phyloP scores from a whole-genome alignment of 1,139 yeast species.

The Kodamaea fungicola region DNA sequence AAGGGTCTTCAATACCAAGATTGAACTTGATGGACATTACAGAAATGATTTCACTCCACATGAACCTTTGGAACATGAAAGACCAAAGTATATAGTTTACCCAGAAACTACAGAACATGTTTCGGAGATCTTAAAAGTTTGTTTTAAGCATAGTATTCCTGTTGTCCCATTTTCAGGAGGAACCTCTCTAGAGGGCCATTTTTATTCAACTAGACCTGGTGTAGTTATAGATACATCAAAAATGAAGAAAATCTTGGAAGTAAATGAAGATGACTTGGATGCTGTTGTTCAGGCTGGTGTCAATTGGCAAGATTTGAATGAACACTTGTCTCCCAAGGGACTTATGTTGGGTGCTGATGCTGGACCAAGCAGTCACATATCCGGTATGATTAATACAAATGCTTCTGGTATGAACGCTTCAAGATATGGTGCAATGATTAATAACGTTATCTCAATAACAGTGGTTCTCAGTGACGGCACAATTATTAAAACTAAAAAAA shows the following conservation, averaged over 20 bases:
- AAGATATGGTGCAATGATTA: constrained; percentile 43
- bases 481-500: constrained; percentile 37
- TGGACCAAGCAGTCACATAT: constrained; percentile 42
- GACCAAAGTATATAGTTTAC: constrained; percentile 34
- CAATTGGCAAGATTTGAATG: constrained; percentile 41
- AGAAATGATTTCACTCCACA: constrained; percentile 43
- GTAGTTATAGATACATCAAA: constrained; percentile 40
- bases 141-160: constrained; percentile 35
- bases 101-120: constrained; percentile 38
- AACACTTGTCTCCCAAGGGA: constrained; percentile 20
- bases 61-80: constrained; percentile 32
- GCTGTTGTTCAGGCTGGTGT: constrained; percentile 45
- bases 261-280: constrained; percentile 41
- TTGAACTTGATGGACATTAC: constrained; percentile 35
- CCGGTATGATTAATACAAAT: constrained; percentile 46
- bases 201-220: constrained; percentile 37
- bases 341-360: constrained; percentile 45
- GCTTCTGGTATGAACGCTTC: constrained; percentile 46
- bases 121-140: constrained; percentile 30
- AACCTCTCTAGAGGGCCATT: constrained; percentile 45
- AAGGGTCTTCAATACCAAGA: constrained; percentile 24
- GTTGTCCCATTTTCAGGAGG: constrained; percentile 68
- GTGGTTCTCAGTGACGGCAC: constrained; percentile 47
- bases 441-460: constrained; percentile 41
- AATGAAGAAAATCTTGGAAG: constrained; percentile 32